Base-by-base conservation (phyloP, 805 yeast genomes). In the Starmerella kuoi region DNA sequence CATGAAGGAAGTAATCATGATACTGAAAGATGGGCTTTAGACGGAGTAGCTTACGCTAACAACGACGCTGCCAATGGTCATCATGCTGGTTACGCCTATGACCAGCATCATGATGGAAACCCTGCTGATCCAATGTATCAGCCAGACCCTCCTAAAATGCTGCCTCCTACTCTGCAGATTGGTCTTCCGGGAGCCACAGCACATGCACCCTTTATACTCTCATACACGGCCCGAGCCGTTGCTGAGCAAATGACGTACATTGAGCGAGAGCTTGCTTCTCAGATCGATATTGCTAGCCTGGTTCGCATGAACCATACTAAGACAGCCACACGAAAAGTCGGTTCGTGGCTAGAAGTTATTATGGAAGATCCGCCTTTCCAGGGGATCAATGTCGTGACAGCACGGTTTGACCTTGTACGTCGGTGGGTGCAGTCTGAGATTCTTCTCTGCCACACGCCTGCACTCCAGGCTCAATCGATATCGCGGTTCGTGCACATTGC, bases 351-450 rank as follows among this genome's bases (percentile, higher is more conserved):
- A 22, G 79, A 76, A 48, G 68, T 83, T 26, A 65, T 87, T 41
- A 76, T 58, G 71, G 74, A 52, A 64, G 65, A 52, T 57, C 63
- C 25, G 61, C 67, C 77, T n/a, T 34, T 39, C 20, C 21, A 15
- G 3, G 95, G 96, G 0, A 76, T 86, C 28, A 84, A 83, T 48
- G 63, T 88, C 37, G 85, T 84, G 11, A 77, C 85, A 31, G 71
- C 93, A 0, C 67, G 98, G 46, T 91, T 87, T 67, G 87, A 88
- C 56, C 64, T 88, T 45, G 77, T 83, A 65, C 87, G 83, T 5
- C 84, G 83, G 53, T 88, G 97, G 97, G 77, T 87, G 31, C 76
- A 83, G 26, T 83, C 95, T 0, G 95, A 88, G 63, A 74, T 91
- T 42, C 60, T 85, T 14, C 63, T 88, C 46, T 84, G 95, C 8